Base-by-base conservation (phyloP, 2,329 filamentous ascomycete genomes). In the Botrytis sinoallii region DNA sequence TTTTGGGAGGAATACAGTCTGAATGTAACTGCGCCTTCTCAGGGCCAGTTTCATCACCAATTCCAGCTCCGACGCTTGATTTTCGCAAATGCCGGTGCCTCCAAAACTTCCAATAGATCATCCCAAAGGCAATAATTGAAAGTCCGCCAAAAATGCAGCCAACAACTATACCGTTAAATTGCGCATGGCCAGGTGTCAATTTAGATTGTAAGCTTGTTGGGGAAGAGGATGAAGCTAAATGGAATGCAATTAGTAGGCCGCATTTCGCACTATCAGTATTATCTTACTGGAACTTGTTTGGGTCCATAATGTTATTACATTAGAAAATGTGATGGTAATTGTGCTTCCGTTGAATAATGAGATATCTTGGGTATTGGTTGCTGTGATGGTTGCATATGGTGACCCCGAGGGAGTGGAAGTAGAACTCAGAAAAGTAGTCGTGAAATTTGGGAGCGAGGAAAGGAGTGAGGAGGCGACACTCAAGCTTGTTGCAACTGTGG, bases 11-110 rank as follows among this genome's bases (percentile, higher is more conserved):
- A 9, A 69, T 18, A 57, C 35, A 59, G 14, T 69, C 48, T 1
- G 48, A 69, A 69, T 69, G 66, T 1, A 69, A 14, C 16, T 69
- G 66, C 1, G 48, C 48, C 3, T 69, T 69, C 48, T 69, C 48
- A 2, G 2, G 22, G 18, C 4, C 35, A 22, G 5, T 40, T 22
- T 59, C 35, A 32, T 29, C 66, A 32, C n/a, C 66, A 29, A 0
- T 0, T 18, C 35, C 29, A n/a, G 1, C 35, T 6, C 35, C 16
- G 5, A 16, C 18, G 25, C 7, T 29, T 1, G 18, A 69, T 1
- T n/a, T 40, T 18, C 9, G 4, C 40, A 65, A 16, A 10, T 32
- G n/a, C 16, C n/a, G 7, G 48, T 32, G n/a, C 2, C 66, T 59
- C 52, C 10, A 42, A 32, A 69, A 42, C 1, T 29, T 29, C 29